Evolutionary conservation across 176 grass and related monocot species (phyloP), one percentile per base, ranked within the genome.

Genomic region (Puccinellia tenuiflora): DNA sequence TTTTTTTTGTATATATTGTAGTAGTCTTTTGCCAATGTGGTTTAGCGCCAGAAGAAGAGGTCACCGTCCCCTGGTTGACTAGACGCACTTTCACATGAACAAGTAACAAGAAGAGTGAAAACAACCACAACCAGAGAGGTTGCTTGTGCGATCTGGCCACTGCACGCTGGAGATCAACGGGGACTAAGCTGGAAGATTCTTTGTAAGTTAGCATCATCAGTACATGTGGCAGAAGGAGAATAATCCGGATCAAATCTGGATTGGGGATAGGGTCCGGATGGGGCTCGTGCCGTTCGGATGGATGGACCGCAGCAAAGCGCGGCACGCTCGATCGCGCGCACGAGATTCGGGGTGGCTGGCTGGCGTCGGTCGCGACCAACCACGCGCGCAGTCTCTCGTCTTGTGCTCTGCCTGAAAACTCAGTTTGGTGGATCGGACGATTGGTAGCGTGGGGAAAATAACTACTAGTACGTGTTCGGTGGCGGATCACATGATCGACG

Each of bases 251-350:
- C 25, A 89, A 64, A 89, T 72, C 42, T 40, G 37, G 54, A 50
- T 31, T 20, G 33, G 71, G 53, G 77, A 85, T 82, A 81, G 79
- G 78, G 61, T 77, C 80, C 12, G 76, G 53, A 66, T 84, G 31
- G 62, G 30, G 62, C 29, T 77, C 55, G 76, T 34, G 24, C 8
- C 6, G 13, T 20, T 46, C 22, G 6, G 39, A 2, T 43, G 45
- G 70, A 77, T 71, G 72, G 71, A 70, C 72, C 26, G 24, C 72
- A 9, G 24, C 72, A 9, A 82, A 12, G 63, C 38, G 25, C 55
- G 40, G 57, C 75, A 33, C 75, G 29, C 16, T 29, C 15, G 26
- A 43, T 17, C 33, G 18, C 12, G 31, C 15, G 21, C 59, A 34
- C 33, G 13, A 11, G 30, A 75, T 63, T 80, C 39, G 69, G 15